These are phyloP conservation scores for Ustanciosporium gigantosporum DNA, from an alignment of 1,284 basidiomycete genomes.

Conservation along the genomic window DNA sequence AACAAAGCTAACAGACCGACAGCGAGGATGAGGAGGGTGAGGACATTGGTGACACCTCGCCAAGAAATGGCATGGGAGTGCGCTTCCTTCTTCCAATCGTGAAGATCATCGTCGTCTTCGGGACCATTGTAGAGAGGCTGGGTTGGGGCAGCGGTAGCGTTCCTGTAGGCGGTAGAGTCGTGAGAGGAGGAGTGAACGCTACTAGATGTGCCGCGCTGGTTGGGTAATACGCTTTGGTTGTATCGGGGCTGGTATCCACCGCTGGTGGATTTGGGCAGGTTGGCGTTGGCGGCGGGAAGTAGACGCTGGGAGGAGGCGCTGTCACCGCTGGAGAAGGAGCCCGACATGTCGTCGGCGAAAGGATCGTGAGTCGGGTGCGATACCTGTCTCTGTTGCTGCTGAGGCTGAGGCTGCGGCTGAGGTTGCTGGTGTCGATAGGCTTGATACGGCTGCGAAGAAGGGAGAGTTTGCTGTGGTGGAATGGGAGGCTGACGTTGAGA, in stretches of 20 bases:
- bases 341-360: constrained; percentile 5
- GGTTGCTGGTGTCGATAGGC: not conserved
- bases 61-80: constrained; percentile 21
- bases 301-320: constrained; percentile 16
- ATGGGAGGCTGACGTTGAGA: too few relatives aligned
- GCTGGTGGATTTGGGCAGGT: not conserved
- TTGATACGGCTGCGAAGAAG: not conserved
- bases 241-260: constrained; percentile 8
- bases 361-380: constrained; percentile 3
- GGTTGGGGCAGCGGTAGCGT: constrained; percentile 8
- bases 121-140: constrained; percentile 16
- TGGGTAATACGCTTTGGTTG: not conserved
- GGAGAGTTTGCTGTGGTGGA: not conserved
- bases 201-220: too few relatives aligned
- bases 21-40: constrained; percentile 26
- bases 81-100: constrained; percentile 34
- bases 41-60: constrained; percentile 40
- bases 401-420: too few relatives aligned
- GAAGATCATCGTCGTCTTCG: constrained; percentile 49
- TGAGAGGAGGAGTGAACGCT: constrained; percentile 3
- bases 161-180: constrained; percentile 14
- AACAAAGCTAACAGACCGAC: constrained; percentile 42
- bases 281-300: constrained; percentile 1
- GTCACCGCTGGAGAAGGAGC: constrained; percentile 31
- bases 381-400: constrained; percentile 5